Base-by-base conservation (phyloP, 2,329 filamentous ascomycete genomes). In the Septoria linicola region DNA sequence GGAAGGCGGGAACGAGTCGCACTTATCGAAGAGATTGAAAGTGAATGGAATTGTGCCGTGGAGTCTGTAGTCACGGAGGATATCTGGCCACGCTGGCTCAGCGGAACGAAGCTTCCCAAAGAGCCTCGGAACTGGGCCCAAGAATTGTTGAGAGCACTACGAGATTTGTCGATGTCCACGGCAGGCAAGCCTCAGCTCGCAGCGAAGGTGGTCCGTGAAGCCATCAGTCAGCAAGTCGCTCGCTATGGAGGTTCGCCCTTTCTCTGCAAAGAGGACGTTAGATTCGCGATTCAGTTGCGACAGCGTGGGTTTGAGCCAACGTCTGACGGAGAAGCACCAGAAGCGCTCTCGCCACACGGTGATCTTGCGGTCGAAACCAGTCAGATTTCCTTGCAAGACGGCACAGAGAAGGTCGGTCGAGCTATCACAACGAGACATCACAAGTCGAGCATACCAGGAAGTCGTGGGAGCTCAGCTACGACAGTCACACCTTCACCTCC, bases 21-120 rank as follows among this genome's bases (percentile, higher is more conserved):
- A 21, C 41, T 44, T 13, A 44, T 44, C 19, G 30, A 44, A 7
- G 41, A 44, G 30, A 34, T 44, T 27, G 27, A 44, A n/a, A 13
- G 5, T 13, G 19, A 32, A 10, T 44, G 41, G 41, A 23, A 20
- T 17, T 6, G 25, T 16, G 7, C 41, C 14, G 41, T 44, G 7
- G 41, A 34, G 32, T 32, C 30, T 6, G 41, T 44, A 17, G 41
- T 44, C 7, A 5, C 41, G 5, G 27, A 21, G 7, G 41, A 44
- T n/a, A 32, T 44, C n/a, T 19, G 41, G 17, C 41, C 41, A 13
- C 41, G 41, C 2, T 44, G 25, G 41, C 3, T 34, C 20, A 30
- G 32, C 21, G 41, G 41, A 14, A 16, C 17, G 19, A 27, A 30
- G 8, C 27, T 13, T 21, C 23, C 41, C 13, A 44, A 44, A 19